phyloP scores from a whole-genome alignment of 2,329 filamentous ascomycete genomes.

The Trichoderma semiorbis region DNA sequence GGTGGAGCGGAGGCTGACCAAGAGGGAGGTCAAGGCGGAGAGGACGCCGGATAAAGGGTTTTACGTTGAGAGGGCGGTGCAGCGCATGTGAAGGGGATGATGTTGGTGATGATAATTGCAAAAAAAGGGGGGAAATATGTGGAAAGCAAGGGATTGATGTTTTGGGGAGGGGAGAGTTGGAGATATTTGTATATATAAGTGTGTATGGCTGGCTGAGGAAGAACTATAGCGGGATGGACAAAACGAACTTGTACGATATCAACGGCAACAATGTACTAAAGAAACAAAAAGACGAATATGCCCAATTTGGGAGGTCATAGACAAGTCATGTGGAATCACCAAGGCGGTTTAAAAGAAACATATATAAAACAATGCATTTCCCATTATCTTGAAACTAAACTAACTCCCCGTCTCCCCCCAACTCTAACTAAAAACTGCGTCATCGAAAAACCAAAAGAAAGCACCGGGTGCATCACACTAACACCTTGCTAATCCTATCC shows the following conservation, averaged over 20 bases:
- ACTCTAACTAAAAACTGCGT: neutral
- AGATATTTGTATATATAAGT: neutral
- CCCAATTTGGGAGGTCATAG: neutral
- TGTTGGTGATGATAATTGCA: neutral
- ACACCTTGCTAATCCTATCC: conserved; percentile 12
- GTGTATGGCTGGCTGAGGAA: neutral
- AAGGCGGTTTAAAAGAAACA: neutral
- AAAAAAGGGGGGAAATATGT: neutral
- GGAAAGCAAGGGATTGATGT: neutral
- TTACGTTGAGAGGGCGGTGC: conserved; percentile 63
- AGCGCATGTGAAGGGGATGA: conserved; percentile 22
- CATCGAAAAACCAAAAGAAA: neutral
- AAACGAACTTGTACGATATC: conserved; percentile 31
- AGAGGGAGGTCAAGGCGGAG: conserved; percentile 65
- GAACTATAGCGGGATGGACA: neutral
- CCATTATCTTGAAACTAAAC: neutral
- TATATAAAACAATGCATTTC: neutral
- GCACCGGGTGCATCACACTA: neutral
- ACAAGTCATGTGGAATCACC: neutral
- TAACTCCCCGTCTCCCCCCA: neutral
- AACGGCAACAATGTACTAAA: conserved; percentile 22
- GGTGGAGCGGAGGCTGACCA: conserved; percentile 62
- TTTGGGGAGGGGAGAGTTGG: neutral
- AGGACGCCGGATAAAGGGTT: conserved; percentile 77
- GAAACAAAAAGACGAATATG: neutral